phyloP scores from a whole-genome alignment of 2,329 filamentous ascomycete genomes.

The Calonectria pteridis region DNA sequence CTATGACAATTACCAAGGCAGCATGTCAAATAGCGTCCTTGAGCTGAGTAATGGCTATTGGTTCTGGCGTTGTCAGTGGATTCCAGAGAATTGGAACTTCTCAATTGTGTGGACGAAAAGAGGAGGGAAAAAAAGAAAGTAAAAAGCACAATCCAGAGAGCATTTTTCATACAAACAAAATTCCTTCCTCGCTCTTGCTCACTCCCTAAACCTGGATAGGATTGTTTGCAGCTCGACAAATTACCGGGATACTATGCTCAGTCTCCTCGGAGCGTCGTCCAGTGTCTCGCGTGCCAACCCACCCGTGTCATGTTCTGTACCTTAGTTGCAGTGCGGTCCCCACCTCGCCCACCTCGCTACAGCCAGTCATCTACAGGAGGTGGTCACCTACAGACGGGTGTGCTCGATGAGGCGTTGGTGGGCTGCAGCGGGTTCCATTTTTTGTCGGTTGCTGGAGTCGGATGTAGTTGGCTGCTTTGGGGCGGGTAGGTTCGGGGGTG shows the following conservation, averaged over 20 bases:
- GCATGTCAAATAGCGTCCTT: background rate
- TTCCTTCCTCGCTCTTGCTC: background rate
- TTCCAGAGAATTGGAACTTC: background rate
- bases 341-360: conserved; percentile 10
- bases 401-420: conserved; percentile 11
- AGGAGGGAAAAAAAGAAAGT: background rate
- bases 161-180: background rate
- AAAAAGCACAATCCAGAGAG: background rate
- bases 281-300: conserved; percentile 16
- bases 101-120: background rate
- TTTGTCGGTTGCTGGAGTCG: conserved; percentile 20
- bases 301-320: conserved; percentile 6
- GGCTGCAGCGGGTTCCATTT: conserved; percentile 25
- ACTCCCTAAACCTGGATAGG: background rate
- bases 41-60: background rate
- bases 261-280: conserved; percentile 12
- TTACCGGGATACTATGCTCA: background rate
- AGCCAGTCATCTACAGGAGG: conserved; percentile 12
- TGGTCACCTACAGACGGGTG: conserved; percentile 21
- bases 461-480: conserved; percentile 12
- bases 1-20: background rate
- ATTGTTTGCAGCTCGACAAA: conserved; percentile 1
- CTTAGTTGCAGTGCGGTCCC: conserved; percentile 4
- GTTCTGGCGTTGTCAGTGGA: background rate
- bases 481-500: conserved; percentile 7